phyloP scores from a whole-genome alignment of 192 early-diverging fungal species.

The Podila verticillata region DNA sequence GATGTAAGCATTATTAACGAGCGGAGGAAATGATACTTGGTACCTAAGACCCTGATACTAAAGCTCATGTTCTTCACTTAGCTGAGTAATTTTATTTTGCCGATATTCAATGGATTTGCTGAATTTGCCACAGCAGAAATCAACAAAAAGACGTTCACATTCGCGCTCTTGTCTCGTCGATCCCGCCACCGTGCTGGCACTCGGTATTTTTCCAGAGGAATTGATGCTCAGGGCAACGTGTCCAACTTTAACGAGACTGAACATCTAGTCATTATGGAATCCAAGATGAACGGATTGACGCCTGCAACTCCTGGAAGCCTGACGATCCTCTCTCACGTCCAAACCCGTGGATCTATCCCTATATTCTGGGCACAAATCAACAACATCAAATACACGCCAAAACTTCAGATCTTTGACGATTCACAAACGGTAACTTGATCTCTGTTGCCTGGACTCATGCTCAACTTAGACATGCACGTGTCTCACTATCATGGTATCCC shows the following conservation, averaged over 20 bases:
- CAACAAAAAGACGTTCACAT: constrained; percentile 73
- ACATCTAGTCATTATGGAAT: constrained; percentile 79
- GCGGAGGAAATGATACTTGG: neutral
- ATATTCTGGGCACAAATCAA: constrained; percentile 92
- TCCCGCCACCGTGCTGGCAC: constrained; percentile 82
- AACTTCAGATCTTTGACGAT: constrained; percentile 77
- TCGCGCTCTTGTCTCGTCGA: constrained; percentile 84
- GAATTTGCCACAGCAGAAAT: constrained; percentile 63
- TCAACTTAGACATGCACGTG: neutral
- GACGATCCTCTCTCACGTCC: constrained; percentile 80
- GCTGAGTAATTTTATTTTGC: constrained; percentile 88
- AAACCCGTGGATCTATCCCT: constrained; percentile 96
- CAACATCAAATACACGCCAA: constrained; percentile 92
- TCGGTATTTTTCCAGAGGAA: constrained; percentile 92
- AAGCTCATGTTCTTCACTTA: constrained; percentile 21
- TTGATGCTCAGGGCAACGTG: constrained; percentile 91
- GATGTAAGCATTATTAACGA: constrained; percentile 35
- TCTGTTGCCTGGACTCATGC: no score
- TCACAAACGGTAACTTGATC: constrained; percentile 66
- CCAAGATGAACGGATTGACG: constrained; percentile 14
- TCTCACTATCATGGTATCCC: neutral
- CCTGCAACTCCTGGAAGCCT: constrained; percentile 24
- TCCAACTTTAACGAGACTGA: constrained; percentile 99
- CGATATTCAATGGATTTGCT: constrained; percentile 90
- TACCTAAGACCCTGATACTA: neutral